phyloP scores from a whole-genome alignment of 2,329 filamentous ascomycete genomes.

The Fusarium aywerte region DNA sequence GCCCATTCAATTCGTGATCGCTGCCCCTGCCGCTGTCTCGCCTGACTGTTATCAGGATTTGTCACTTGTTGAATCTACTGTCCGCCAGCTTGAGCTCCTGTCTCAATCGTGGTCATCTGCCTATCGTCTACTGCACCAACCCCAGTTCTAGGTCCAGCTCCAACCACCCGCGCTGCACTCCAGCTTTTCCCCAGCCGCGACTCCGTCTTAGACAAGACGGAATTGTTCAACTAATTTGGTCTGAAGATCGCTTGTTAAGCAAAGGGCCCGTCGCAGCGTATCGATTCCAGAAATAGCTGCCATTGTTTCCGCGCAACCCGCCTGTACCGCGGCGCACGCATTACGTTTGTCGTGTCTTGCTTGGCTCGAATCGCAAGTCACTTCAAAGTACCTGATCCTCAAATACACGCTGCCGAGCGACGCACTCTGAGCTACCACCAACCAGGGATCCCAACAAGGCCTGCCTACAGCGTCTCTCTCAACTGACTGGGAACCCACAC shows the following conservation, averaged over 20 bases:
- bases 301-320: conserved; percentile 31
- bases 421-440: conserved; percentile 36
- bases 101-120: conserved; percentile 42
- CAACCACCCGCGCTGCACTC: conserved; percentile 31
- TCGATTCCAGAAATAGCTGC: conserved; percentile 19
- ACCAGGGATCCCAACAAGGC: conserved; percentile 40
- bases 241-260: conserved; percentile 21
- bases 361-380: conserved; percentile 30
- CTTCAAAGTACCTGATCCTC: conserved; percentile 43
- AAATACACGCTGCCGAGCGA: conserved; percentile 33
- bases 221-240: conserved; percentile 8
- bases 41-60: conserved; percentile 36
- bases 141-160: conserved; percentile 27
- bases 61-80: conserved; percentile 32
- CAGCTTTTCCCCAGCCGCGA: conserved; percentile 34
- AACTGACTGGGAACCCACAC: conserved; percentile 34
- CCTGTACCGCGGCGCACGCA: conserved; percentile 32
- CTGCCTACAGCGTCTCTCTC: conserved; percentile 18
- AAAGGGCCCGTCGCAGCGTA: conserved; percentile 14
- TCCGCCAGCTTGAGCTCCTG: conserved; percentile 25
- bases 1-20: conserved; percentile 10
- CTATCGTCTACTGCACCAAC: conserved; percentile 15
- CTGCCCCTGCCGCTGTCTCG: conserved; percentile 28
- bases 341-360: conserved; percentile 9
- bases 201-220: conserved; percentile 11